Evolutionary conservation across 352 stramenopile species (phyloP).

Genomic region (Globisporangium recalcitrans): DNA sequence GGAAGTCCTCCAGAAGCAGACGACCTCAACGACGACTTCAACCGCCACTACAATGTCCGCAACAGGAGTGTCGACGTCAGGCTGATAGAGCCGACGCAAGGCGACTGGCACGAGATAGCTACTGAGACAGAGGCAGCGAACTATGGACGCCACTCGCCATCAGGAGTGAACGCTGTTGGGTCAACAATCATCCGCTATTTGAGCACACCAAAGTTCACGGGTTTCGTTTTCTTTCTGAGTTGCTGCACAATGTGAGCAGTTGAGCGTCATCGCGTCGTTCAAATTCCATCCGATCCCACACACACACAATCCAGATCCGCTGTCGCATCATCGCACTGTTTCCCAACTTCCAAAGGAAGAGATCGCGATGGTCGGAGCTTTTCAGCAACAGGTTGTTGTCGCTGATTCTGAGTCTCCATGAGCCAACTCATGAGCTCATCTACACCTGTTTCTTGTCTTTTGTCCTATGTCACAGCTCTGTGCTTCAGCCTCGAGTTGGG

Average conservation of each 20-base stretch:
- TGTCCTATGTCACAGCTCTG: too few species aligned
- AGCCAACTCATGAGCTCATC: too few species aligned
- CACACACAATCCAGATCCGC: too few species aligned
- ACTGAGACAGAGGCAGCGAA: neutral
- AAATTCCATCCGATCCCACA: too few species aligned
- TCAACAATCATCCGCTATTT: neutral
- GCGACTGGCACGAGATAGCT: neutral
- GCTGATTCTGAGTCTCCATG: too few species aligned
- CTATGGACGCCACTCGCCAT: neutral
- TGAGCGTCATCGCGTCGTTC: too few species aligned
- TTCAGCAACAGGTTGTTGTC: too few species aligned
- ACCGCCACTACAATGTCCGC: neutral
- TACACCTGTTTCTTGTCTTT: too few species aligned
- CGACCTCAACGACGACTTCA: neutral
- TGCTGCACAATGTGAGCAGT: neutral
- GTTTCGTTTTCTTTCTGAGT: neutral
- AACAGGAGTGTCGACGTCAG: slow-evolving; percentile 1
- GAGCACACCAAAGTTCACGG: neutral
- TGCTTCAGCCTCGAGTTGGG: neutral
- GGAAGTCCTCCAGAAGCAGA: too few species aligned
- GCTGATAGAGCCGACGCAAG: neutral
- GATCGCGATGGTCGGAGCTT: too few species aligned
- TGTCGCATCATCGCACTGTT: too few species aligned
- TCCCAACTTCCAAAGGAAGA: too few species aligned
- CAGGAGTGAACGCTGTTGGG: neutral